Evolutionary conservation across 345 rosid species (phyloP).

Genomic region (Punica granatum): DNA sequence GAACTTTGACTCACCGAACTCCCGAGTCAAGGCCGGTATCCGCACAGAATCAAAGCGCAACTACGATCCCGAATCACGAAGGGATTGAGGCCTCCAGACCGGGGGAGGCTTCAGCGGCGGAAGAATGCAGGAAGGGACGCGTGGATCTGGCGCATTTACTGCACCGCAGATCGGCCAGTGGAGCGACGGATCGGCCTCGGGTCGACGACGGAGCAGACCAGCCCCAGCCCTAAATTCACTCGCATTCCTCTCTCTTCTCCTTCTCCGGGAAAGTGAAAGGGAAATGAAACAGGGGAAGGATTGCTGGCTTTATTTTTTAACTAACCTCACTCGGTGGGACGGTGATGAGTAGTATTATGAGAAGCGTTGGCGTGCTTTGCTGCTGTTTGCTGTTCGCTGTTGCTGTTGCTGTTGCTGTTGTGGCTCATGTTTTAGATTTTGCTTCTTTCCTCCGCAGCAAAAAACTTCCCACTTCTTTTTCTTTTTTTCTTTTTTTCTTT

Average conservation of each 20-base stretch:
- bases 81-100: neutral
- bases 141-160: slow-evolving; percentile 42
- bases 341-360: too few relatives aligned
- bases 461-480: slow-evolving; percentile 9
- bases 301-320: too few relatives aligned
- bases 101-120: slow-evolving; percentile 18
- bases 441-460: slow-evolving; percentile 34
- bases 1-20: slow-evolving; percentile 13
- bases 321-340: too few relatives aligned
- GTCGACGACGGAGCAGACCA: slow-evolving; percentile 4
- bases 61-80: slow-evolving; percentile 23
- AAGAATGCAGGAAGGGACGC: slow-evolving; percentile 17
- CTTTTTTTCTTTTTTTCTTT: neutral
- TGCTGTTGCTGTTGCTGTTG: slow-evolving; percentile 8
- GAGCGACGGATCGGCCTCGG: slow-evolving; percentile 19
- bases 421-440: slow-evolving; percentile 18
- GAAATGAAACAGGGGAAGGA: neutral
- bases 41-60: neutral
- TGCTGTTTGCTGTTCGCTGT: neutral
- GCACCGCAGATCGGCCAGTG: slow-evolving; percentile 26
- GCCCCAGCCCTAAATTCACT: neutral
- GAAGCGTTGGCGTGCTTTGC: too few relatives aligned
- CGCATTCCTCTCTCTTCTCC: slow-evolving; percentile 10
- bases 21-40: slow-evolving; percentile 10
- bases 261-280: slow-evolving; percentile 14